These are phyloP conservation scores for Tremella fuciformis DNA, from an alignment of 768 basidiomycete species.

Conservation along the genomic window DNA sequence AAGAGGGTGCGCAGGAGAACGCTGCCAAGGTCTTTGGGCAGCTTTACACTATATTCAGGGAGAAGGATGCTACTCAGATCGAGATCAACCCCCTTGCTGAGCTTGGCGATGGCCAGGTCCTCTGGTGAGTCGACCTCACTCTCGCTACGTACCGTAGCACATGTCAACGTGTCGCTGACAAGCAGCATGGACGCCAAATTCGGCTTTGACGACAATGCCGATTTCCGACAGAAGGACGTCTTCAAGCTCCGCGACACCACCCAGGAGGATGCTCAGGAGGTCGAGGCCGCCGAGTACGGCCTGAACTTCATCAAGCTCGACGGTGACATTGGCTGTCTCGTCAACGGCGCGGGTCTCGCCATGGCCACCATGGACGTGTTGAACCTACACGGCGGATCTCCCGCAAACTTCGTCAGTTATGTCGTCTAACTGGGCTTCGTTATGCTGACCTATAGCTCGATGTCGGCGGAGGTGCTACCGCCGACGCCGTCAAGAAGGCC, in stretches of 20 bases:
- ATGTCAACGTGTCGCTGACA: constrained; percentile 5
- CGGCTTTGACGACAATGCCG: constrained; percentile 99
- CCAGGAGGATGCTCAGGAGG: constrained; percentile 96
- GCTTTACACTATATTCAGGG: constrained; percentile 94
- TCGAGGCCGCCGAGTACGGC: constrained; percentile 92
- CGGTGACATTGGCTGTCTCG: constrained; percentile 92
- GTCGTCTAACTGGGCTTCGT: neutral
- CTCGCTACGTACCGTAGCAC: neutral
- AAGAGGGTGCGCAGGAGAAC: constrained; percentile 67
- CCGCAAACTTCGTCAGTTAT: constrained; percentile 75
- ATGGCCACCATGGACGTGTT: constrained; percentile 99
- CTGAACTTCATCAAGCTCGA: constrained; percentile 99
- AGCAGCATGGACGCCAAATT: constrained; percentile 98
- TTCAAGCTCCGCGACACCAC: constrained; percentile 84
- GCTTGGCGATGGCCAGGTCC: constrained; percentile 82
- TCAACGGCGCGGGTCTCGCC: constrained; percentile 96
- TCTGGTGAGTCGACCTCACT: constrained; percentile 64
- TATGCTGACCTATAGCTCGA: constrained; percentile 59
- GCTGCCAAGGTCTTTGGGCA: constrained; percentile 92
- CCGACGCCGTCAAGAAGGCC: constrained; percentile 99
- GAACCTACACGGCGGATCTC: constrained; percentile 85
- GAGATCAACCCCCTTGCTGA: constrained; percentile 98
- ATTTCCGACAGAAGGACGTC: constrained; percentile 90
- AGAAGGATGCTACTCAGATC: constrained; percentile 98
- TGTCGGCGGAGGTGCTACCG: constrained; percentile 94